phyloP scores from a whole-genome alignment of 192 early-diverging fungal genomes.

The Rhizoclosmatium globosum region DNA sequence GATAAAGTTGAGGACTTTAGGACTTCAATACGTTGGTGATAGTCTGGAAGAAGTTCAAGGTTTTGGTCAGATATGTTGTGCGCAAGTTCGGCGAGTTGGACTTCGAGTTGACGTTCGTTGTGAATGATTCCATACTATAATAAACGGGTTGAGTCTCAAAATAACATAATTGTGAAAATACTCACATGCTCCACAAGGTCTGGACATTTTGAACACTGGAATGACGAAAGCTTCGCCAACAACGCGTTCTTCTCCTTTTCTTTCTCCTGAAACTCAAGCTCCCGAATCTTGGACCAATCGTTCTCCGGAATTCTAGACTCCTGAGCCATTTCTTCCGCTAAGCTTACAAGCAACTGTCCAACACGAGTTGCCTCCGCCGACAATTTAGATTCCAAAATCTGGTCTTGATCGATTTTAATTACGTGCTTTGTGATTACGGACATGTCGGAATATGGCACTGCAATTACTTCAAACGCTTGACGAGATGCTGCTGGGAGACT shows the following conservation, averaged over 20 bases:
- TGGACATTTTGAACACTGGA: constrained; percentile 79
- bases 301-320: constrained; percentile 65
- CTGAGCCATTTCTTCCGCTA: constrained; percentile 44
- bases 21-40: constrained; percentile 86
- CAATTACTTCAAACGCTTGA: constrained; percentile 46
- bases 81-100: constrained; percentile 77
- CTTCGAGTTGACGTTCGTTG: constrained; percentile 67
- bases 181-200: constrained; percentile 81
- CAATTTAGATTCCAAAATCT: constrained; percentile 14
- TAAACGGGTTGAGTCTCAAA: not conserved
- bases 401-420: constrained; percentile 56
- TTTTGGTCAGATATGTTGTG: constrained; percentile 90
- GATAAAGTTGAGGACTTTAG: constrained; percentile 80
- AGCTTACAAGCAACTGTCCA: not conserved
- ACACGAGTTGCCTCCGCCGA: constrained; percentile 14
- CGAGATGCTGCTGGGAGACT: constrained; percentile 47
- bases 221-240: constrained; percentile 56
- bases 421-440: constrained; percentile 61
- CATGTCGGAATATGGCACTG: constrained; percentile 62
- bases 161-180: constrained; percentile 1
- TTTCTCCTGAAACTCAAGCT: constrained; percentile 86
- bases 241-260: constrained; percentile 66
- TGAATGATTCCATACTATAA: constrained; percentile 63
- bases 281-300: constrained; percentile 86
- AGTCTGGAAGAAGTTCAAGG: constrained; percentile 92